phyloP scores from a whole-genome alignment of 1,284 basidiomycete genomes.

The Rhodotorula sp. region DNA sequence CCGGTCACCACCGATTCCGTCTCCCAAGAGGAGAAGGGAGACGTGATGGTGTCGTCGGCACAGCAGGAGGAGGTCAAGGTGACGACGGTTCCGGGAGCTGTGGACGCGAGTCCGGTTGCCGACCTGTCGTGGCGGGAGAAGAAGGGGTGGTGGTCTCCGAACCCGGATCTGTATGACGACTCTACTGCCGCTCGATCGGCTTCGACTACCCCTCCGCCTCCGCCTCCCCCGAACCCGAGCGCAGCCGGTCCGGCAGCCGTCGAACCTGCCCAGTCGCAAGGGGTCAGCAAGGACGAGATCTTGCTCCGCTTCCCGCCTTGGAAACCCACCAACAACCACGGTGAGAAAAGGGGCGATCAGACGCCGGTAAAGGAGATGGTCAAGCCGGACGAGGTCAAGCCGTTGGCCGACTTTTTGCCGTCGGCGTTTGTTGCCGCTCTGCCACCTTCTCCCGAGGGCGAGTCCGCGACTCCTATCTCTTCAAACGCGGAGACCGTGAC shows the following conservation, averaged over 20 bases:
- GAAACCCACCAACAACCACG: neutral
- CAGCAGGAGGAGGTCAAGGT: neutral
- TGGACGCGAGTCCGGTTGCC: slow-evolving; percentile 18
- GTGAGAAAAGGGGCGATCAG: neutral
- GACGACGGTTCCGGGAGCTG: slow-evolving; percentile 10
- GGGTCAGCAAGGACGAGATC: neutral
- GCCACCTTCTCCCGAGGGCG: too few relatives aligned
- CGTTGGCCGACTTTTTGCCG: slow-evolving; percentile 7
- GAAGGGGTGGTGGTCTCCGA: slow-evolving; percentile 24
- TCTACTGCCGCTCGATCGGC: neutral
- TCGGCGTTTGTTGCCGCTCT: slow-evolving; percentile 2
- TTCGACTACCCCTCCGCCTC: neutral
- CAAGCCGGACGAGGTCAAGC: neutral
- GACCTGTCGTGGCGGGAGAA: slow-evolving; percentile 25
- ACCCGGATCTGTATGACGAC: slow-evolving; percentile 1
- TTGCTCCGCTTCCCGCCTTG: slow-evolving; percentile 20
- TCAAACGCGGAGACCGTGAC: neutral
- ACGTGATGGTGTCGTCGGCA: too few relatives aligned
- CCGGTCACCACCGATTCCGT: neutral
- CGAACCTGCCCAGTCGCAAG: slow-evolving; percentile 6
- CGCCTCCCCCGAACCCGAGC: neutral
- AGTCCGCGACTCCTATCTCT: too few relatives aligned
- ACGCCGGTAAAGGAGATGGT: neutral
- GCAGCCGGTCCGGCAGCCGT: slow-evolving; percentile 11
- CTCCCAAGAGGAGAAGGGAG: neutral